Conservation (phyloP, 2,329 filamentous ascomycete genomes). For the Thielaviopsis ethacetica region DNA sequence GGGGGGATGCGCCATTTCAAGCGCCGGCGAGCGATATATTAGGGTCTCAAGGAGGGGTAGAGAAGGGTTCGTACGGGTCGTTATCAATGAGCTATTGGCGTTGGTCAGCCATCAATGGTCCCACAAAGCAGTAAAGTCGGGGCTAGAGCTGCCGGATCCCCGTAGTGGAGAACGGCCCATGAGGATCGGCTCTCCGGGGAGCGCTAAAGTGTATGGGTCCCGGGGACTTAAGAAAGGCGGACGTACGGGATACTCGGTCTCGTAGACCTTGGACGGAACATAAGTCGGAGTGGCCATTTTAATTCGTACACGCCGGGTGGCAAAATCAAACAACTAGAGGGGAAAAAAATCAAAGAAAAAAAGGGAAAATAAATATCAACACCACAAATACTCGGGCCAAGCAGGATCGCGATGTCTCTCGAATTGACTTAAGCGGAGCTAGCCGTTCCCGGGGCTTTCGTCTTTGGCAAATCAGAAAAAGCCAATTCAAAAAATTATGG, state of each 20-base stretch:
- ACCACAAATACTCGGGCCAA: not conserved
- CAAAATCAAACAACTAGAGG: not conserved
- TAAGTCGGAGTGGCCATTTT: conserved; percentile 11
- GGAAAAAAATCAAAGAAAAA: not conserved
- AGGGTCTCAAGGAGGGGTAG: conserved; percentile 1
- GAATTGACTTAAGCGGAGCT: not conserved
- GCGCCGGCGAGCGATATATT: not conserved
- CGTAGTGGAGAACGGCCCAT: not conserved
- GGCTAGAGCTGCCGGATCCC: not conserved
- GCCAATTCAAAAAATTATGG: not conserved
- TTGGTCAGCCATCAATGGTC: conserved; percentile 4
- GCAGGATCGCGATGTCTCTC: not conserved
- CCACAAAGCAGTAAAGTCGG: not conserved
- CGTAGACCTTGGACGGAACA: conserved; percentile 49
- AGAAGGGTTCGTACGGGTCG: conserved; percentile 62
- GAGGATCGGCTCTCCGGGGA: not conserved
- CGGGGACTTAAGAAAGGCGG: conserved; percentile 10
- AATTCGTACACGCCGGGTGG: not conserved
- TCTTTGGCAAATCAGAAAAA: not conserved
- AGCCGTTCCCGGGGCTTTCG: too few relatives aligned
- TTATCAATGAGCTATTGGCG: conserved; percentile 80
- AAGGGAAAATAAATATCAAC: not conserved
- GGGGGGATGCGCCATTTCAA: not conserved
- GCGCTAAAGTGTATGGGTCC: conserved; percentile 12
- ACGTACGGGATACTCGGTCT: conserved; percentile 77